Evolutionary conservation across 2,329 filamentous ascomycete species (phyloP).

Genomic region (Stagonosporopsis cucurbitacearum): DNA sequence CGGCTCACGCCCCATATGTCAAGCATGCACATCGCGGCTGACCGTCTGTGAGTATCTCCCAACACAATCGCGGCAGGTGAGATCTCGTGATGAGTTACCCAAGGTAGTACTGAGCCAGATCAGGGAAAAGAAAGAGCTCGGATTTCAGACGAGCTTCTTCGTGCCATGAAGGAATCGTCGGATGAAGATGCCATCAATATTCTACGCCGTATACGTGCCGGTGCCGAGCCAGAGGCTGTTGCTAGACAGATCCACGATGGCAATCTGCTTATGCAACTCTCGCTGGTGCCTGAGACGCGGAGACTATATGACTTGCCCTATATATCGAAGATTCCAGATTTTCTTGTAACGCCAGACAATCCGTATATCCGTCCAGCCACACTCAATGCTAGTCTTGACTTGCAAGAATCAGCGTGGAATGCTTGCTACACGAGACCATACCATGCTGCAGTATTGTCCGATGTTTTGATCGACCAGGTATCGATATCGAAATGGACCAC

Average conservation of each 20-base stretch:
- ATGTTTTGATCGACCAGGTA: not conserved
- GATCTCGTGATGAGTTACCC: not conserved
- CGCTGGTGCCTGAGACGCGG: conserved; percentile 19
- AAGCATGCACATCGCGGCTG: not conserved
- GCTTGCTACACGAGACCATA: conserved; percentile 1
- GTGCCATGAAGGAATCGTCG: not conserved
- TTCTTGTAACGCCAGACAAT: conserved; percentile 1
- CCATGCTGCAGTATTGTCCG: conserved; percentile 1
- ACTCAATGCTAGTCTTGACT: not conserved
- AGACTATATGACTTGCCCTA: conserved; percentile 27
- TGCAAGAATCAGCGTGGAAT: not conserved
- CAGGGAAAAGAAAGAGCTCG: not conserved
- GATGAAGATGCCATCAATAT: conserved; percentile 8
- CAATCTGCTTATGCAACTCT: conserved; percentile 21
- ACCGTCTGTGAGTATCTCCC: conserved; percentile 1
- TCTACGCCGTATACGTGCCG: conserved; percentile 23
- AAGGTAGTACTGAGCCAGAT: not conserved
- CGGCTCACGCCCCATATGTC: conserved; percentile 3
- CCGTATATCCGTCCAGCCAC: not conserved
- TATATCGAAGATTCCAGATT: not conserved
- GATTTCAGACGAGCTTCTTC: not conserved
- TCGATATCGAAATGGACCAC: conserved; percentile 2
- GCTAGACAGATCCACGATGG: conserved; percentile 20
- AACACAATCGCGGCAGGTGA: conserved; percentile 2
- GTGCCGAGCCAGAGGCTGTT: conserved; percentile 20